These are phyloP conservation scores for Hirschfeldia incana DNA, from an alignment of 345 rosid species.

Conservation along the genomic window DNA sequence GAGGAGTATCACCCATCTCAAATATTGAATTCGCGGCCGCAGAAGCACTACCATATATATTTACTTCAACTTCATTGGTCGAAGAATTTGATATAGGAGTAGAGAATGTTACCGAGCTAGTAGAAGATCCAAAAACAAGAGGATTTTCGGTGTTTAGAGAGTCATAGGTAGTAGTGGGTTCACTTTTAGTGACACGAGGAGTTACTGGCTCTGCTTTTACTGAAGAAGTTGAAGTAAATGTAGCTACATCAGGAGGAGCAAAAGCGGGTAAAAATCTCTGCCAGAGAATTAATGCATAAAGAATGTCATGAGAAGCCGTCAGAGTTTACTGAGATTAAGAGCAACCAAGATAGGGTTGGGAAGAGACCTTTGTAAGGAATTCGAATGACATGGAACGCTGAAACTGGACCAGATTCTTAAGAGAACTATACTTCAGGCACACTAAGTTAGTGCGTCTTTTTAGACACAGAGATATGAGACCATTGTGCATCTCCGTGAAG, in stretches of 20 bases:
- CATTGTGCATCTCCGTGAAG: background rate
- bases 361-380: background rate
- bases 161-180: background rate
- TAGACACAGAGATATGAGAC: background rate
- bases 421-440: background rate
- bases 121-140: background rate
- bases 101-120: background rate
- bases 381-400: background rate
- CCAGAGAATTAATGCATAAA: background rate
- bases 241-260: background rate
- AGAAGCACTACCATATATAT: background rate
- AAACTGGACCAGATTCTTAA: background rate
- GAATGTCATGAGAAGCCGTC: background rate
- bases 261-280: no score
- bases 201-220: background rate
- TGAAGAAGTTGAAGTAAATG: background rate
- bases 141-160: no score
- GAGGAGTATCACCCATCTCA: background rate
- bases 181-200: background rate
- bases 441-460: constrained; percentile 3
- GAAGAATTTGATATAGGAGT: background rate
- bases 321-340: background rate
- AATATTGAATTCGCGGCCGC: background rate
- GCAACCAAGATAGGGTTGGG: background rate
- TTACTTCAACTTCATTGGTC: background rate